phyloP scores from a whole-genome alignment of 345 rosid species.

The Aegle marmelos region DNA sequence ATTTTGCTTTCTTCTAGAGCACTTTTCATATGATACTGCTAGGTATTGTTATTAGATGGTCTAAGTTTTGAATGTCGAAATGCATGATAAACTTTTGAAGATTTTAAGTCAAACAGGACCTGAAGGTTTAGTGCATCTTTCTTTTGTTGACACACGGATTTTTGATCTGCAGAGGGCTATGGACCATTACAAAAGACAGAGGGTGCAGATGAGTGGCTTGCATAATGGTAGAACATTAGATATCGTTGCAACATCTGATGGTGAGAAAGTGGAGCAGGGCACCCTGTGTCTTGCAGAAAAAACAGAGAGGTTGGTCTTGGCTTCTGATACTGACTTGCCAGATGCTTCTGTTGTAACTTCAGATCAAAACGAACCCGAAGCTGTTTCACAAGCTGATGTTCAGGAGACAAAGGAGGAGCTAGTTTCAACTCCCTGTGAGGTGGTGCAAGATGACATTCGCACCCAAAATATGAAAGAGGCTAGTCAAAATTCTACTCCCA shows the following conservation, averaged over 20 bases:
- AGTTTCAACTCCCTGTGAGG: slow-evolving; percentile 17
- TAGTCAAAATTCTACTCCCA: slow-evolving; percentile 13
- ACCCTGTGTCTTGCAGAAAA: slow-evolving; percentile 11
- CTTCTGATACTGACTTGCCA: slow-evolving; percentile 25
- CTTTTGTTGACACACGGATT: slow-evolving; percentile 8
- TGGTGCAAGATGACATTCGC: slow-evolving; percentile 5
- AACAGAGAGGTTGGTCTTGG: slow-evolving; percentile 11
- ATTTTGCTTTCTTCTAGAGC: not conserved
- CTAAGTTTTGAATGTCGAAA: not conserved
- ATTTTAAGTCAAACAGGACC: not conserved
- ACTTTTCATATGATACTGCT: not conserved
- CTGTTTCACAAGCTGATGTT: slow-evolving; percentile 5
- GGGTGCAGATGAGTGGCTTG: slow-evolving; percentile 41
- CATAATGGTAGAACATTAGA: slow-evolving; percentile 27
- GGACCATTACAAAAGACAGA: slow-evolving; percentile 73
- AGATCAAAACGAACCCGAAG: slow-evolving; percentile 24
- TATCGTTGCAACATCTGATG: slow-evolving; percentile 25
- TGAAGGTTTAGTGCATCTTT: not conserved
- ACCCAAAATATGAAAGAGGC: slow-evolving; percentile 13
- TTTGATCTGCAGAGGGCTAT: slow-evolving; percentile 65
- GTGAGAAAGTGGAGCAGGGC: slow-evolving; percentile 24
- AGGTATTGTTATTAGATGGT: not conserved
- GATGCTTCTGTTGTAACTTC: slow-evolving; percentile 9
- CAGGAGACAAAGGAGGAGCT: slow-evolving; percentile 15
- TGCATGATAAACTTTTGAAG: not conserved